These are phyloP conservation scores for Zychaea mexicana DNA, from an alignment of 371 early-diverging fungal species.

Conservation along the genomic window DNA sequence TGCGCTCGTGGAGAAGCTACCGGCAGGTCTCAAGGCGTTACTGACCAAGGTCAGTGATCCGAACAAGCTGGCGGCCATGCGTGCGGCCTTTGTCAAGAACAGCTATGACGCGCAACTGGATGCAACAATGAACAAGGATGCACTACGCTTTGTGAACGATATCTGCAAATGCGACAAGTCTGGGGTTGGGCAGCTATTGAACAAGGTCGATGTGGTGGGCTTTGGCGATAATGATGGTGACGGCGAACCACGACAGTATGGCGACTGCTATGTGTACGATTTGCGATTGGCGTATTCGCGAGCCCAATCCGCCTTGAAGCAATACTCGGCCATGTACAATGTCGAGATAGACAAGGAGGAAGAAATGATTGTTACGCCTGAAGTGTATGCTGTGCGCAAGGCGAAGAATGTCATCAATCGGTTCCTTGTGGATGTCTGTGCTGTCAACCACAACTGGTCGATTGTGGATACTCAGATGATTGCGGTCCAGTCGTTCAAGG, in stretches of 20 bases:
- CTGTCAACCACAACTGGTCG: conserved; percentile 40
- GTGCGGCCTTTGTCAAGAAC: conserved; percentile 31
- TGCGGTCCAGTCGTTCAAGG: conserved; percentile 35
- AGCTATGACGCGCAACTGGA: conserved; percentile 22
- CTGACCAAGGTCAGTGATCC: conserved; percentile 40
- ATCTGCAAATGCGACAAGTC: conserved; percentile 10
- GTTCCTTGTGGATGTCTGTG: conserved; percentile 24
- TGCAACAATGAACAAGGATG: conserved; percentile 10
- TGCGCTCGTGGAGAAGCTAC: conserved; percentile 23
- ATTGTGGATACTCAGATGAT: conserved; percentile 40
- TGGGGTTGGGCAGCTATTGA: conserved; percentile 16
- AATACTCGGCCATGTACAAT: conserved; percentile 12
- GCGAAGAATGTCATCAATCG: conserved; percentile 18
- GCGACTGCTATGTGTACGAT: conserved; percentile 44
- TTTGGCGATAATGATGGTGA: conserved; percentile 29
- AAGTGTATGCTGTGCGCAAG: conserved; percentile 24
- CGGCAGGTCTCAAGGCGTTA: conserved; percentile 40
- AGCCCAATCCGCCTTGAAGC: conserved; percentile 22
- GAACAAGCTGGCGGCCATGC: conserved; percentile 25
- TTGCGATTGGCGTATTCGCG: conserved; percentile 27
- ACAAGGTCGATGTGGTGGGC: conserved; percentile 17
- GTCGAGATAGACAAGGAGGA: background rate
- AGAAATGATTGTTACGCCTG: conserved; percentile 20
- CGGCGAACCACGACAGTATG: conserved; percentile 40
- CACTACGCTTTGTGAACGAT: conserved; percentile 14